Base-by-base conservation (phyloP, 495 filamentous ascomycete genomes). In the Filosporella fistucella region DNA sequence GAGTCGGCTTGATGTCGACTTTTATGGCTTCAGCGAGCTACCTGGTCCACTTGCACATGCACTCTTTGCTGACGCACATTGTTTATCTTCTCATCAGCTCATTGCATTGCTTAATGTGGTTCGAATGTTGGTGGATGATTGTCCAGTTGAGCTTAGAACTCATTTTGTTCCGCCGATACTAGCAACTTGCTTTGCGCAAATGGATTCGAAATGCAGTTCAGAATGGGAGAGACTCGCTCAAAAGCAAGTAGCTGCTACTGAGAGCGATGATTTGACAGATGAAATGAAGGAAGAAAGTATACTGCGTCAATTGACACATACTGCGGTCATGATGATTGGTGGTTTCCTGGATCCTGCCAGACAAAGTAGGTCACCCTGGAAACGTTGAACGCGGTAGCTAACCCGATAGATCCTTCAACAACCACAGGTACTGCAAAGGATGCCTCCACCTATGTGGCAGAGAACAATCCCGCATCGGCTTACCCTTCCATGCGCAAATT, bases 271-370 rank as follows among this genome's bases (percentile, higher is more conserved):
- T 56, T 70, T 99, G 28, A 84, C 86, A 1, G 86, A 95, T 54
- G 94, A 99, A 69, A 99, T 99, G 93, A 95, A 95, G 66, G 84
- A 88, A 16, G 93, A 99, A 61, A 96, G 91, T 63, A 93, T 97
- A 21, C 71, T 99, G 25, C 81, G 93, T n/a, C 88, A 95, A 49
- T 71, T 97, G 38, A 96, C 93, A 1, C 89, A 91, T 61, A 86
- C 89, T 28, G 87, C 91, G 6, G 88, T 95, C 11, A 82, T 91
- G 49, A 85, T 96, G 75, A 86, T 95, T 34, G 85, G 89, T 20
- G 85, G 85, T 46, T 76, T 97, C 44, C 73, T 96, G 9, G 91
- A 96, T 60, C 86, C 87, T 11, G 58, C 55, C 5, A 33, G 55
- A 36, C 40, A 47, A 50, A 58, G 58, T 61, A 41, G 49, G 46